Evolutionary conservation across 768 basidiomycete genomes (phyloP).

Genomic region (Amanita subjunquillea): DNA sequence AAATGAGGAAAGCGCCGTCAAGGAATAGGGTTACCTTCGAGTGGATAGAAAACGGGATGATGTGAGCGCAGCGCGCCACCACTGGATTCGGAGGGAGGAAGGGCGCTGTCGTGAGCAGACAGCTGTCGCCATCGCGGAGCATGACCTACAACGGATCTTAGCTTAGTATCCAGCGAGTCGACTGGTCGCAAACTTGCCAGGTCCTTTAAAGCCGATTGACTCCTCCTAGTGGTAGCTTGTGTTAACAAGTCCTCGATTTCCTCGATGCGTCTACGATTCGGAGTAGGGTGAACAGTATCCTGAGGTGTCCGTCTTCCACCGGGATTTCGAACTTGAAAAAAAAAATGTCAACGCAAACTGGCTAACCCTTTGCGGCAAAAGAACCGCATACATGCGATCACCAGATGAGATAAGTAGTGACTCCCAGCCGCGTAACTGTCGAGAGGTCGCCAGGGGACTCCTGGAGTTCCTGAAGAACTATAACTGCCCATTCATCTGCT

Average conservation of each 20-base stretch:
- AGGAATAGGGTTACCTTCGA: no score
- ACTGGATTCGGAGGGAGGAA: no score
- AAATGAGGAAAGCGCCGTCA: no score
- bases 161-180: neutral
- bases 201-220: conserved; percentile 9
- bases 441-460: conserved; percentile 1
- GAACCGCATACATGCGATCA: neutral
- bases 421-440: neutral
- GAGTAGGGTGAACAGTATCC: conserved; percentile 7
- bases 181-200: conserved; percentile 5
- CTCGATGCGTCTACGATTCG: conserved; percentile 5
- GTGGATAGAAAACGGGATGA: no score
- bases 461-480: neutral
- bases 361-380: no score
- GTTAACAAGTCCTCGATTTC: conserved; percentile 6
- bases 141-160: neutral
- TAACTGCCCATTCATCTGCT: no score
- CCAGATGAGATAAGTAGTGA: conserved; percentile 4
- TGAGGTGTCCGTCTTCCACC: neutral
- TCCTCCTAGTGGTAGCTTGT: conserved; percentile 6
- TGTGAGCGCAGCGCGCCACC: no score
- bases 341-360: no score
- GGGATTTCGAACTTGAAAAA: no score
- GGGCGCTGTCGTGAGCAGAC: no score
- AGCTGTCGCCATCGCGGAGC: no score